Conservation (phyloP, 2,329 filamentous ascomycete species). For the Shiraia sp. region DNA sequence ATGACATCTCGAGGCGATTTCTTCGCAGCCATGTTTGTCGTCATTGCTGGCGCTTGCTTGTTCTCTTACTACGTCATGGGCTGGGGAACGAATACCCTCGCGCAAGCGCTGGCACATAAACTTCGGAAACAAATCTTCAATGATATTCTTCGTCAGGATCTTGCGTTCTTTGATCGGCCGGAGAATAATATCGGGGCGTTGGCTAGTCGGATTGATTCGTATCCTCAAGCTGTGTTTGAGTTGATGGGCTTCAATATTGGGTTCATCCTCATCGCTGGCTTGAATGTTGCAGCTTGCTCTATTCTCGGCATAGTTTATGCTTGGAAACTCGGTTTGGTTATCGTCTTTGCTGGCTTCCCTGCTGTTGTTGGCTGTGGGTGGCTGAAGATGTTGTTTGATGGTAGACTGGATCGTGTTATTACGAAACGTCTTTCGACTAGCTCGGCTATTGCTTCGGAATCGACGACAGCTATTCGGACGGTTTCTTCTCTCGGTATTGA, state of each 20-base stretch:
- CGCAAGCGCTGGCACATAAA: slow-evolving; percentile 9
- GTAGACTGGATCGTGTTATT: slow-evolving; percentile 45
- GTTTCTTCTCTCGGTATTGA: slow-evolving; percentile 88
- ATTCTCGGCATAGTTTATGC: slow-evolving; percentile 14
- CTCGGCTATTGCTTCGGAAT: slow-evolving; percentile 58
- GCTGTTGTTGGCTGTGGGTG: slow-evolving; percentile 10
- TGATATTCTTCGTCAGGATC: slow-evolving; percentile 77
- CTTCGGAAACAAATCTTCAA: slow-evolving; percentile 12
- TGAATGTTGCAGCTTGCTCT: slow-evolving; percentile 11
- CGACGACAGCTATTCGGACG: slow-evolving; percentile 69
- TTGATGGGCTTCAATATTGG: slow-evolving; percentile 18
- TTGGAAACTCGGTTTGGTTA: slow-evolving; percentile 19
- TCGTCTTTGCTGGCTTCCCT: slow-evolving; percentile 13
- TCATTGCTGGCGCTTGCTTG: slow-evolving; percentile 17
- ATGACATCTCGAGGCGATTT: slow-evolving; percentile 18
- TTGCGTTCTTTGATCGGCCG: slow-evolving; percentile 83
- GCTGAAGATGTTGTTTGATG: slow-evolving; percentile 83
- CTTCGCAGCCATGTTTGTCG: slow-evolving; percentile 30
- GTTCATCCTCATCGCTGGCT: slow-evolving; percentile 9
- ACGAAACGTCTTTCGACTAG: slow-evolving; percentile 67
- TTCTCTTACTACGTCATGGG: slow-evolving; percentile 54
- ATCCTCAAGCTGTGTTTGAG: slow-evolving; percentile 46
- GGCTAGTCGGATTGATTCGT: slow-evolving; percentile 60
- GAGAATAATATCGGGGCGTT: slow-evolving; percentile 86
- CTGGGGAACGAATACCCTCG: slow-evolving; percentile 67